A percentile compares a stretch with the other conserved stretches of the same genome.
phyloP scores from a whole-genome alignment of 1,284 basidiomycete species.

The Boletus calvinii region DNA sequence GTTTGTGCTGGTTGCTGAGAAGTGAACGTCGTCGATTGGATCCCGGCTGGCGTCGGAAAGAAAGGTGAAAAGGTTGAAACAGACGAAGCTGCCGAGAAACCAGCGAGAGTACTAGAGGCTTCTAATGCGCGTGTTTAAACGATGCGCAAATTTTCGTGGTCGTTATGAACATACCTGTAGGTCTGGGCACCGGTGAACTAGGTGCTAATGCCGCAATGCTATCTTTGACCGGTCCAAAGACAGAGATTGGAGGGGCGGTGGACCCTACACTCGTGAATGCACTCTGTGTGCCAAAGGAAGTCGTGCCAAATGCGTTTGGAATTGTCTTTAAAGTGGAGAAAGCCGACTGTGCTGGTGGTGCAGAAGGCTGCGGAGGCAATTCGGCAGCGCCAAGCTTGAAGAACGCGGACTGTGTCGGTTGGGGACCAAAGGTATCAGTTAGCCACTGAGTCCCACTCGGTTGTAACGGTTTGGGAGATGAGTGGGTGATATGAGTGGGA shows the following conservation, averaged over 20 bases:
- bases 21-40: neutral
- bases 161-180: slow-evolving; percentile 17
- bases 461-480: slow-evolving; percentile 20
- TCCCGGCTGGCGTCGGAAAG: neutral
- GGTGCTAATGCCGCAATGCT: slow-evolving; percentile 14
- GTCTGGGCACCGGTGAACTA: slow-evolving; percentile 1
- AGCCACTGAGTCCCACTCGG: slow-evolving; percentile 43
- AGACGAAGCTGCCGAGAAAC: slow-evolving; percentile 24
- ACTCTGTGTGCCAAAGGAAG: slow-evolving; percentile 21
- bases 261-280: slow-evolving; percentile 3
- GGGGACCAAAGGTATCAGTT: slow-evolving; percentile 36
- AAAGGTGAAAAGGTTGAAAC: slow-evolving; percentile 14
- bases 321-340: slow-evolving; percentile 42
- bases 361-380: slow-evolving; percentile 15
- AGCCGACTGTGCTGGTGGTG: slow-evolving; percentile 32
- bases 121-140: neutral
- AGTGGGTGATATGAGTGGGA: neutral
- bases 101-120: neutral
- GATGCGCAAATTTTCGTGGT: neutral
- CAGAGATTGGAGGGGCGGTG: slow-evolving; percentile 3
- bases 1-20: slow-evolving; percentile 1
- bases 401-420: slow-evolving; percentile 28
- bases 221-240: slow-evolving; percentile 23
- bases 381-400: neutral
- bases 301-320: slow-evolving; percentile 35